Conservation (phyloP, 768 basidiomycete genomes). For the Favolaschia claudopus region DNA sequence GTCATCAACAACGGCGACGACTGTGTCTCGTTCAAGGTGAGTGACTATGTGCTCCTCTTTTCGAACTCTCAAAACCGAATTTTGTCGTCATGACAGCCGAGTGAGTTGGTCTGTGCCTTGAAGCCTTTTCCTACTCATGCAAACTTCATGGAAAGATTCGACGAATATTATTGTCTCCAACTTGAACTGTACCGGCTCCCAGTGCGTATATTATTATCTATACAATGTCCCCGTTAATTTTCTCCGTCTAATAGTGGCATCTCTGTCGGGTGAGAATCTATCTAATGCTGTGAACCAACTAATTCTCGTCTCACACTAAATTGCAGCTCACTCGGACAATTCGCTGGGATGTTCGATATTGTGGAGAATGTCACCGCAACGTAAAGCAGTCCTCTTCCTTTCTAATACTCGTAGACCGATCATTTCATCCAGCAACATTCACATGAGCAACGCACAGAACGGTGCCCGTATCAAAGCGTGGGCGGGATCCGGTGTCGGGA, state of each 20-base stretch:
- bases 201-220: conserved; percentile 43
- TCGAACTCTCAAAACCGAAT: not conserved
- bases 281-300: not conserved
- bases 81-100: conserved; percentile 15
- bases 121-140: not conserved
- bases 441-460: conserved; percentile 68
- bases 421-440: conserved; percentile 52
- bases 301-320: not conserved
- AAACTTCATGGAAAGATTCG: conserved; percentile 36
- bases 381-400: conserved; percentile 36
- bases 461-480: conserved; percentile 76
- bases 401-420: not conserved
- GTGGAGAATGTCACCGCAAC: conserved; percentile 65
- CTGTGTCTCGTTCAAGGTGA: conserved; percentile 67
- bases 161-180: conserved; percentile 66
- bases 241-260: conserved; percentile 43
- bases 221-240: not conserved
- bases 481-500: conserved; percentile 66
- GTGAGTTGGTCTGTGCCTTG: not conserved
- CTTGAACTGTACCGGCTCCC: conserved; percentile 65
- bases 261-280: conserved; percentile 36
- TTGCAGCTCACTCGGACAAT: conserved; percentile 65
- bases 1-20: conserved; percentile 64
- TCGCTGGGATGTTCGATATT: conserved; percentile 60
- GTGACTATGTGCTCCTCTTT: conserved; percentile 31